Percentiles rank a stretch among this genome's conserved stretches.
These are phyloP conservation scores for Buxus sempervirens DNA, from an alignment of 164 flowering plant species.

Conservation along the genomic window DNA sequence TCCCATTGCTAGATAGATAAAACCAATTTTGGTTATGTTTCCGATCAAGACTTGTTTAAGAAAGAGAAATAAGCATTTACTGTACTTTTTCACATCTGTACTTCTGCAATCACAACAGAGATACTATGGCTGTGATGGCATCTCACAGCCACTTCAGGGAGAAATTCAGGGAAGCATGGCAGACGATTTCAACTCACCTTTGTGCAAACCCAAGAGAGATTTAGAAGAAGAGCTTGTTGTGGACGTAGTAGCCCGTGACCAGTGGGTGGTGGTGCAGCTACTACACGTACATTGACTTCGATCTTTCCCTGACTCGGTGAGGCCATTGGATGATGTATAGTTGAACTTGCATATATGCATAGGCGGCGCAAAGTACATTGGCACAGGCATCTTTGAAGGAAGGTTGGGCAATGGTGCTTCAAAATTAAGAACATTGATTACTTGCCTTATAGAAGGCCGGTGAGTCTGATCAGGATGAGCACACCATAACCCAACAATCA, in stretches of 20 bases:
- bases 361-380: constrained; percentile 17
- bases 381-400: constrained; percentile 22
- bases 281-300: background rate
- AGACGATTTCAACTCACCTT: no score
- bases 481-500: constrained; percentile 32
- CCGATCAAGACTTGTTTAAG: no score
- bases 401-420: constrained; percentile 25
- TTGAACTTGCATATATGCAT: constrained; percentile 4
- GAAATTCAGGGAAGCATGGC: no score
- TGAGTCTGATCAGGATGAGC: constrained; percentile 21
- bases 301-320: constrained; percentile 6
- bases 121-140: no score
- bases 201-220: background rate
- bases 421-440: constrained; percentile 22
- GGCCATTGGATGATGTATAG: constrained; percentile 13
- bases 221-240: background rate
- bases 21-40: no score
- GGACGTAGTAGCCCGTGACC: background rate
- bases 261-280: background rate
- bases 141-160: no score
- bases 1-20: no score
- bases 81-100: no score
- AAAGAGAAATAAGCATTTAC: no score
- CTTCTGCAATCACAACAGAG: no score
- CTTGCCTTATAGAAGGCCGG: constrained; percentile 26